Percentiles rank a stretch among this genome's conserved stretches.
Evolutionary conservation across 768 basidiomycete genomes (phyloP).

Genomic region (Suillus clintonianus): DNA sequence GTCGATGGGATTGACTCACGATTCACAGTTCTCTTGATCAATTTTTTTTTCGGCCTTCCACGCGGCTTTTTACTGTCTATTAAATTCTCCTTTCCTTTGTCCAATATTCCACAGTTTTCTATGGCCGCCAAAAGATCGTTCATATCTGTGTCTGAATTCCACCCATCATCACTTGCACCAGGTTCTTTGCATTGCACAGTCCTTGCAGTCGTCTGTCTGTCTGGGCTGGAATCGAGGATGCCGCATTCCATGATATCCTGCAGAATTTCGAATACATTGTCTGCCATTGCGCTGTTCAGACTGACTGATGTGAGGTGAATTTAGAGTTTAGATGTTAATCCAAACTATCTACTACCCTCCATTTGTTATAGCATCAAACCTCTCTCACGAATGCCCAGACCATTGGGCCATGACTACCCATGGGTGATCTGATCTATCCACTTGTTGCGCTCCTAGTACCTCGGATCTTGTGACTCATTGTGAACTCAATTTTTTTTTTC

Average conservation of each 20-base stretch:
- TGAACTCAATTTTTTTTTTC: no score
- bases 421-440: no score
- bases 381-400: no score
- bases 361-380: no score
- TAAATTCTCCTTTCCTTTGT: fast-evolving
- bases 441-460: no score
- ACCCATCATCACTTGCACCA: background rate
- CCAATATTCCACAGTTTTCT: background rate
- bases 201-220: background rate
- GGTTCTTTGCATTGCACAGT: background rate
- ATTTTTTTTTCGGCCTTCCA: background rate
- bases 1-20: background rate
- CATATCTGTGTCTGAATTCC: background rate
- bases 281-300: background rate
- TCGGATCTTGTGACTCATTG: no score
- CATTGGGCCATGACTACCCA: no score
- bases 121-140: background rate
- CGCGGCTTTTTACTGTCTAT: background rate
- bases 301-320: no score
- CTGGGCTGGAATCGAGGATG: background rate
- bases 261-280: background rate
- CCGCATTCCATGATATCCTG: background rate
- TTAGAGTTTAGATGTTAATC: no score
- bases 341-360: no score
- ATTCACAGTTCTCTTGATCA: background rate